A percentile compares a stretch with the other conserved stretches of the same genome.
Conservation (phyloP, 257 asterid species). For the Solanum infundibuliforme region DNA sequence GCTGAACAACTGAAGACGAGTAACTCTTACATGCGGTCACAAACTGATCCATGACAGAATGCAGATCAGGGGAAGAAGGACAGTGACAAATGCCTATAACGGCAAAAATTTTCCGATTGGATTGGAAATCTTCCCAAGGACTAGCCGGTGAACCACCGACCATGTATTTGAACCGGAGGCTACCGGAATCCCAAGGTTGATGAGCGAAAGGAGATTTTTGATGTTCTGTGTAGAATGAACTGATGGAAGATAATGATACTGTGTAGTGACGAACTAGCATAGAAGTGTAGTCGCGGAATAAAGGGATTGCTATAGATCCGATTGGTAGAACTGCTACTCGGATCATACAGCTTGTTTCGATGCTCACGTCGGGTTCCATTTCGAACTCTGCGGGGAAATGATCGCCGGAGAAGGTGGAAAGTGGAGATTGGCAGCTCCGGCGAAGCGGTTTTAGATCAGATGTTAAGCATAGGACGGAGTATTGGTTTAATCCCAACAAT, state of each 20-base stretch:
- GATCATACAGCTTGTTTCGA: slow-evolving; percentile 93
- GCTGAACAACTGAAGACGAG: slow-evolving; percentile 75
- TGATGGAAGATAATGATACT: slow-evolving; percentile 69
- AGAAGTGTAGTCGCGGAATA: slow-evolving; percentile 77
- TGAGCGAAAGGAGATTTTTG: slow-evolving; percentile 85
- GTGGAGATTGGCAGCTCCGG: background rate
- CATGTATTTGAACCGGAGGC: slow-evolving; percentile 78
- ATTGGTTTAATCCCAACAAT: background rate
- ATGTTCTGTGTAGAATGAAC: slow-evolving; percentile 97
- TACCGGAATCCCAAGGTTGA: slow-evolving; percentile 93
- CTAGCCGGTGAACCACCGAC: slow-evolving; percentile 90
- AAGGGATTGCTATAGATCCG: slow-evolving; percentile 43
- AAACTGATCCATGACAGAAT: slow-evolving; percentile 48
- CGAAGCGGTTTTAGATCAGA: background rate
- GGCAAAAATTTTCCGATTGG: slow-evolving; percentile 79
- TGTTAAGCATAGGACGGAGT: background rate
- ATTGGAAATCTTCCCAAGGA: slow-evolving; percentile 97
- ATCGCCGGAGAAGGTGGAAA: background rate
- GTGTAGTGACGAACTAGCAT: slow-evolving; percentile 80
- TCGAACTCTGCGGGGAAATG: background rate
- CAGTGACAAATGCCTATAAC: slow-evolving; percentile 85
- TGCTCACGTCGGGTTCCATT: slow-evolving; percentile 98
- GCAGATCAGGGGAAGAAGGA: slow-evolving; percentile 84
- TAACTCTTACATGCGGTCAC: slow-evolving; percentile 50
- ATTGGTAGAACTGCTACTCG: slow-evolving; percentile 88